Percentiles rank a stretch among this genome's conserved stretches.
Evolutionary conservation across 805 yeast genomes (phyloP).

Genomic region (Candida manassasensis): DNA sequence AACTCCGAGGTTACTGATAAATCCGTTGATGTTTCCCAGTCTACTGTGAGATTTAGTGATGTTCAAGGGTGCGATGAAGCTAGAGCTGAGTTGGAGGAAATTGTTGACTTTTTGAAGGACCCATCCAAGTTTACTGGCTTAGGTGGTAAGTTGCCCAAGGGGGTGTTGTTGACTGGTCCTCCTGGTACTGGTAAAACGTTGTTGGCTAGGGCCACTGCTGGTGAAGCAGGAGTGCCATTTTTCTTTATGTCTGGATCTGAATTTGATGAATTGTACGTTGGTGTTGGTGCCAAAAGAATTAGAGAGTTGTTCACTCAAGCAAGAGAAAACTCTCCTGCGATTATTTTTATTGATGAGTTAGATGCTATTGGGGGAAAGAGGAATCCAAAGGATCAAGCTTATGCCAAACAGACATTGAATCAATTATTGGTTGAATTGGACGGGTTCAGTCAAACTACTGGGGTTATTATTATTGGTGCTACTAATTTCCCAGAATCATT

Average conservation of each 20-base stretch:
- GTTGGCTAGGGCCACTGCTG: constrained; percentile 96
- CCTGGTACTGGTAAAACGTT: constrained; percentile 99
- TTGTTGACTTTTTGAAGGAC: constrained; percentile 95
- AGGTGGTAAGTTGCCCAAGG: constrained; percentile 97
- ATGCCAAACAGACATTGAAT: constrained; percentile 94
- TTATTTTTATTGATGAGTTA: constrained; percentile 93
- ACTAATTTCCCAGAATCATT: constrained; percentile 96
- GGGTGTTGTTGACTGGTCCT: constrained; percentile 94
- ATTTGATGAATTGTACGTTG: constrained; percentile 96
- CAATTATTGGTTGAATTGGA: constrained; percentile 94
- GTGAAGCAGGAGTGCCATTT: constrained; percentile 98
- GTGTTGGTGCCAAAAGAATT: constrained; percentile 98
- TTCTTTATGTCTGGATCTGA: constrained; percentile 98
- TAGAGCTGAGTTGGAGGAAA: constrained; percentile 92
- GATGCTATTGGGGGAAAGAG: constrained; percentile 99
- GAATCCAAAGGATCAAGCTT: constrained; percentile 96
- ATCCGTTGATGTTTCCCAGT: constrained; percentile 76
- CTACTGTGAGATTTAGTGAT: constrained; percentile 84
- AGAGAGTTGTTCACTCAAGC: constrained; percentile 93
- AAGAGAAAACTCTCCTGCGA: constrained; percentile 92
- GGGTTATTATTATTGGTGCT: constrained; percentile 95
- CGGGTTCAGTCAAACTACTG: constrained; percentile 88
- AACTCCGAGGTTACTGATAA: constrained; percentile 69
- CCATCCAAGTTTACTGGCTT: constrained; percentile 94
- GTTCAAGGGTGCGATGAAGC: constrained; percentile 99